Conservation (phyloP, 768 basidiomycete genomes). For the Neoboletus brunneissimus region DNA sequence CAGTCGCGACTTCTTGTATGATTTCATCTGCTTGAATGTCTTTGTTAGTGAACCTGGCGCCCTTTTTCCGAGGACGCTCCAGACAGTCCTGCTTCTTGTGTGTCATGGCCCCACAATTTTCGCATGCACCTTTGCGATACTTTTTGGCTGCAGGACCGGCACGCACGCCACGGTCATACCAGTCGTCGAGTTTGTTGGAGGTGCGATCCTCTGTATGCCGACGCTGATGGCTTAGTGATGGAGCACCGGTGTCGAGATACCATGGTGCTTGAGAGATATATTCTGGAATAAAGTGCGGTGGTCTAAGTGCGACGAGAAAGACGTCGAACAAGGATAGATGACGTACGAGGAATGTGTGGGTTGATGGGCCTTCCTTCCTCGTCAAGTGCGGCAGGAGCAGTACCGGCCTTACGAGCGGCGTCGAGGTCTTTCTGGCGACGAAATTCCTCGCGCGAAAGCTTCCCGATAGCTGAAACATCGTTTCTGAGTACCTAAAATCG, state of each 20-base stretch:
- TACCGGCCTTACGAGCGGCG: conserved; percentile 97
- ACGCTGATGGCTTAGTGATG: conserved; percentile 93
- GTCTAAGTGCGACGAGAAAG: neutral
- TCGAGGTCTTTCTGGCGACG: conserved; percentile 95
- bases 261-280: conserved; percentile 99
- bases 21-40: conserved; percentile 91
- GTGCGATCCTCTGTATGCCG: conserved; percentile 60
- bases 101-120: conserved; percentile 97
- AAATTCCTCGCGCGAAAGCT: conserved; percentile 92
- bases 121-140: conserved; percentile 96
- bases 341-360: conserved; percentile 95
- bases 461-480: conserved; percentile 51
- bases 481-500: neutral
- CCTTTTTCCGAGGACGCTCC: conserved; percentile 94
- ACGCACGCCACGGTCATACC: conserved; percentile 87
- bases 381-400: conserved; percentile 93
- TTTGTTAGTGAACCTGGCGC: conserved; percentile 88
- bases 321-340: neutral
- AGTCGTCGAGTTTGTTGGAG: conserved; percentile 71
- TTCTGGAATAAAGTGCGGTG: conserved; percentile 46
- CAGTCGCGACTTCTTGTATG: conserved; percentile 70
- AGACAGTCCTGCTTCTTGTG: conserved; percentile 91
- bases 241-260: conserved; percentile 94
- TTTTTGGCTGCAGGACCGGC: conserved; percentile 93
- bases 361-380: conserved; percentile 96